Base-by-base conservation (phyloP, 2,329 filamentous ascomycete species). In the Arthrobotrys entomopaga region DNA sequence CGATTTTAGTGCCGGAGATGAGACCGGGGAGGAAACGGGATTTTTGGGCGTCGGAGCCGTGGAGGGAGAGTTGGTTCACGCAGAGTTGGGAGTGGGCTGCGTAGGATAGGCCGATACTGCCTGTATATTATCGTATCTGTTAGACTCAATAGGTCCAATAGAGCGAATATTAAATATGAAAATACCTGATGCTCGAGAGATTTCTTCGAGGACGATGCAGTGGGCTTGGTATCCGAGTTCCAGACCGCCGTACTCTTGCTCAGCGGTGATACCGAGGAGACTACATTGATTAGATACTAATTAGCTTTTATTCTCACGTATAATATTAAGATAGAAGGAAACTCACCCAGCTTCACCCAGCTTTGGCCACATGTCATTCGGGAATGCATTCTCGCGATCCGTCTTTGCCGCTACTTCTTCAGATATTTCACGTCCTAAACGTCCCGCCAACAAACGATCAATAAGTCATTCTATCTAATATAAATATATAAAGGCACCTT, bases 181-280 rank as follows among this genome's bases (percentile, higher is more conserved):
- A 1, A 3, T 82, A 82, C 86, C 93, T 60, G 90, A 94, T 1
- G 94, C 94, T 70, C 94, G 87, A 66, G 91, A 95, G 48, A 99
- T 85, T 84, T 98, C 95, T 83, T 99, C 95, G 88, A 98, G 91
- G 52, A 97, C 92, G 5, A 97, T 85, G 80, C 92, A 96, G 83
- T 99, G 95, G 50, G 95, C 94, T 83, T 98, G 94, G 82, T 98
- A 99, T 10, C 95, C 95, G 88, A 98, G 90, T 0, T 86, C 91
- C 52, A 98, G 82, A 1, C 94, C 95, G 42, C 95, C 95, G 60
- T 95, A 92, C 65, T 92, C 90, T 82, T 97, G 93, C 79, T 97
- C 92, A 16, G 92, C 95, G 7, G 95, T 98, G 79, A 97, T 91
- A 71, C 95, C 95, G 26, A 98, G 86, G 78, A 98, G 90, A 5